phyloP scores from a whole-genome alignment of 2,329 filamentous ascomycete genomes.

The Nigrospora osmanthi region DNA sequence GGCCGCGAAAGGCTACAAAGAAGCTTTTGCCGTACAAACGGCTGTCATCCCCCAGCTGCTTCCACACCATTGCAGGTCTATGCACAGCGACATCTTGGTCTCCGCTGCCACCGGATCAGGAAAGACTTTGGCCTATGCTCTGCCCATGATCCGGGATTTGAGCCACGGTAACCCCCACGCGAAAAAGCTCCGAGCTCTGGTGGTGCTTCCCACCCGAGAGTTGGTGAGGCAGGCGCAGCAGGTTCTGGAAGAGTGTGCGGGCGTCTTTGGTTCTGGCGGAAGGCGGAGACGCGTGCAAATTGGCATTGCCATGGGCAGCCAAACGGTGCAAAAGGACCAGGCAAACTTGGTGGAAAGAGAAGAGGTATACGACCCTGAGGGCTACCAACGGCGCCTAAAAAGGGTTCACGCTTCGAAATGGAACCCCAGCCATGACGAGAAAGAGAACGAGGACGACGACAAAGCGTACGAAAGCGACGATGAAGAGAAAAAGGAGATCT shows the following conservation, averaged over 20 bases:
- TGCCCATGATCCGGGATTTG: constrained; percentile 76
- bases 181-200: constrained; percentile 66
- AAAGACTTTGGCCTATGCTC: constrained; percentile 85
- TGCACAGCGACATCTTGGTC: constrained; percentile 74
- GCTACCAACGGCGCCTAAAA: constrained; percentile 30
- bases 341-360: constrained; percentile 31
- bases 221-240: constrained; percentile 80
- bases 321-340: constrained; percentile 62
- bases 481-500: constrained; percentile 18
- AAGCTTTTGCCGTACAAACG: constrained; percentile 74
- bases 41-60: constrained; percentile 74
- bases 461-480: constrained; percentile 24
- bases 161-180: constrained; percentile 45
- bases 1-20: constrained; percentile 57
- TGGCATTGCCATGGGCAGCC: constrained; percentile 75
- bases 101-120: constrained; percentile 93
- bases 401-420: constrained; percentile 36
- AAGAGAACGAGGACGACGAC: constrained; percentile 30
- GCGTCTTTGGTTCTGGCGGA: constrained; percentile 45
- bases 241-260: constrained; percentile 66
- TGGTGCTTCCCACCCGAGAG: constrained; percentile 87
- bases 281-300: constrained; percentile 63
- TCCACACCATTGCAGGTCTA: constrained; percentile 46
- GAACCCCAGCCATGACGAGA: not conserved
- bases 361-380: constrained; percentile 55